Percentiles rank a stretch among this genome's conserved stretches.
These are phyloP conservation scores for Solanum okadae DNA, from an alignment of 257 asterid genomes.

Conservation along the genomic window DNA sequence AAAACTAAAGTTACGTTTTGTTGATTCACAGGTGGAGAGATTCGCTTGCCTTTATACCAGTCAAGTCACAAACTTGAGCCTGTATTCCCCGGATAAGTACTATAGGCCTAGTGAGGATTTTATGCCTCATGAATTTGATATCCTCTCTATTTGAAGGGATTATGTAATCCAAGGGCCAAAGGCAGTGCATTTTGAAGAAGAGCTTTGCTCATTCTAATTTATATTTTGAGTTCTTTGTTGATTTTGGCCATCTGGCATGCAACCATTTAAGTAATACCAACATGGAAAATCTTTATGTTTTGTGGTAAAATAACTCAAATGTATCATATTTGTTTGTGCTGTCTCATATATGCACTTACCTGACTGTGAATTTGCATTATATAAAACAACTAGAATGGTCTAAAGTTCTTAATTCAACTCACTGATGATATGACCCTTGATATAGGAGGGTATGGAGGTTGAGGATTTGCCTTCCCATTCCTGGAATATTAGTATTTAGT, in stretches of 20 bases:
- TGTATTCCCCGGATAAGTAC: constrained; percentile 86
- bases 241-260: background rate
- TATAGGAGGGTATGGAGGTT: background rate
- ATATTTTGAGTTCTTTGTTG: background rate
- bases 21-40: constrained; percentile 68
- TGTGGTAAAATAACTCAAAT: background rate
- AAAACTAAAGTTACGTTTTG: background rate
- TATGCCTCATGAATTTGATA: constrained; percentile 91
- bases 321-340: background rate
- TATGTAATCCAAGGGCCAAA: background rate
- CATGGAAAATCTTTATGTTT: background rate
- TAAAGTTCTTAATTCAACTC: background rate
- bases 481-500: background rate
- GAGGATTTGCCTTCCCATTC: background rate
- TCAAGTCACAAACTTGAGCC: constrained; percentile 76
- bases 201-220: background rate
- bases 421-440: background rate
- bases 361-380: background rate
- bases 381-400: no score
- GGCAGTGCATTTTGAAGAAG: constrained; percentile 2
- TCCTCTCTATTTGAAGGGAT: constrained; percentile 32
- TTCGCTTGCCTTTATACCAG: constrained; percentile 94
- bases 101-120: constrained; percentile 90
- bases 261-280: background rate
- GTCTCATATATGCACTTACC: background rate